Conservation (phyloP, 148 eudicot species). For the Agrostemma githago region DNA sequence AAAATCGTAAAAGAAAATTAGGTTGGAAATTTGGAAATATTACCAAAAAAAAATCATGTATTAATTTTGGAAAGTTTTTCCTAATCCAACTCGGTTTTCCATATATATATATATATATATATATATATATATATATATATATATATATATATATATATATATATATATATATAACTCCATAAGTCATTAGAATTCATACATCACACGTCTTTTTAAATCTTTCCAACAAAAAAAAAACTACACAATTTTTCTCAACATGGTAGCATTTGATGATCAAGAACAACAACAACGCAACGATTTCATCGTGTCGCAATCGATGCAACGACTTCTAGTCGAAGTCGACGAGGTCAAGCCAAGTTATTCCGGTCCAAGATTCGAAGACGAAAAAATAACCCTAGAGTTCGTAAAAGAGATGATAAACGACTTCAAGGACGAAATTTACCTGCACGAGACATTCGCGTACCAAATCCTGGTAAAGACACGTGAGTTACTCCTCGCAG, state of each 20-base stretch:
- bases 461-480: constrained; percentile 75
- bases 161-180: too few species aligned
- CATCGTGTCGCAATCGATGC: neutral
- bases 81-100: too few species aligned
- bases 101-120: too few species aligned
- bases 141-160: too few species aligned
- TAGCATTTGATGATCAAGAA: neutral
- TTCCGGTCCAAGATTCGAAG: constrained; percentile 90
- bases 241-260: neutral
- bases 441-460: constrained; percentile 69
- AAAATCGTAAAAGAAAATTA: too few species aligned
- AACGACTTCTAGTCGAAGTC: neutral
- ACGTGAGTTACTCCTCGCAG: constrained; percentile 60
- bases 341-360: constrained; percentile 76
- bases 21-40: too few species aligned
- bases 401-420: constrained; percentile 89
- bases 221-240: too few species aligned
- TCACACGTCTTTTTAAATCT: too few species aligned
- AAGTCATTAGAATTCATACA: too few species aligned
- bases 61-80: too few species aligned
- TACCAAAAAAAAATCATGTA: too few species aligned
- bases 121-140: too few species aligned
- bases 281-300: neutral
- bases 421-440: constrained; percentile 75
- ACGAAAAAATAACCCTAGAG: constrained; percentile 66